phyloP scores from a whole-genome alignment of 495 filamentous ascomycete species.

The Platismatia glauca region DNA sequence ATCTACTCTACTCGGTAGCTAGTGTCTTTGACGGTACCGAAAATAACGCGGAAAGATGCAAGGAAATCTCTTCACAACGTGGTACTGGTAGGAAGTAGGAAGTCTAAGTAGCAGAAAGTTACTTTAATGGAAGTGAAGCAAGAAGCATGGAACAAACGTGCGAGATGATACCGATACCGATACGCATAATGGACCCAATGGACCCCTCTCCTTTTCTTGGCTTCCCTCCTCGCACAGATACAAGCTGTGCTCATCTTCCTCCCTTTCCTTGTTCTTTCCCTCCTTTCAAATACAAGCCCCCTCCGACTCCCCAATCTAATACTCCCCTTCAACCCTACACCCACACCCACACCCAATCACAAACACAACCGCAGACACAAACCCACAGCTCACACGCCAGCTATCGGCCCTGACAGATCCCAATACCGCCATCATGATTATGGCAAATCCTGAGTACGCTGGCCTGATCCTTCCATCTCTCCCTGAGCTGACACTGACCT shows the following conservation, averaged over 20 bases:
- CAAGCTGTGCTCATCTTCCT: neutral
- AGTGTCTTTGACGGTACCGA: neutral
- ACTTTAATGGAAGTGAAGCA: neutral
- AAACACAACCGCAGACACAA: neutral
- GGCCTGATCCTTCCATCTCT: constrained; percentile 3
- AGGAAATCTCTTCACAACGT: neutral
- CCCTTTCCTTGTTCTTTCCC: neutral
- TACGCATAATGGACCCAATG: neutral
- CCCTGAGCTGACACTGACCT: neutral
- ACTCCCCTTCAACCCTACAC: neutral
- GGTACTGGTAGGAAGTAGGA: no score
- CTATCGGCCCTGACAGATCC: neutral
- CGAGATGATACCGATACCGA: neutral
- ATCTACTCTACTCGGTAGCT: neutral
- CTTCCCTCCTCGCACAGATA: neutral
- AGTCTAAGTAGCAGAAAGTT: neutral
- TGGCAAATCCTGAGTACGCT: constrained; percentile 24
- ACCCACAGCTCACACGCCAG: neutral
- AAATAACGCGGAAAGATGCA: neutral
- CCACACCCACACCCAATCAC: no score
- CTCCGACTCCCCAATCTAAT: neutral
- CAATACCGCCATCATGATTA: constrained; percentile 16
- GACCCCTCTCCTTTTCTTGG: neutral
- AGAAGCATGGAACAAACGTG: neutral
- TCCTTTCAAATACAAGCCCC: neutral